A percentile compares a stretch with the other conserved stretches of the same genome.
Conservation (phyloP, 73 alveolate genomes). For the Urostyla sp. region DNA sequence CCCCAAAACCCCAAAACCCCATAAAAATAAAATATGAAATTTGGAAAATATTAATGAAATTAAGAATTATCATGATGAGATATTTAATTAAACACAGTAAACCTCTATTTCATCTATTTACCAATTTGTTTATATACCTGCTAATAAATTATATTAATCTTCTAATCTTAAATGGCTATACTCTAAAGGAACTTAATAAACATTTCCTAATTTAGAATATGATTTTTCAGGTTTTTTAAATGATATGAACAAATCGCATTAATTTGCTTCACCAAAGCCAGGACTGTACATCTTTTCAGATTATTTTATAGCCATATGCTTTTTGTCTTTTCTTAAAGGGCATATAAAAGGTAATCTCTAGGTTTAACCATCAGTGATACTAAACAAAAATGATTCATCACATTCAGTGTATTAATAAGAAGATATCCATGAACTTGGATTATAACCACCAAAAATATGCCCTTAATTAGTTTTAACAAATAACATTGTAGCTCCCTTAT, state of each 20-base stretch:
- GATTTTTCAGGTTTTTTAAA: constrained; percentile 76
- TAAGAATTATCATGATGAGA: constrained; percentile 1
- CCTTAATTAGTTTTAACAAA: constrained; percentile 65
- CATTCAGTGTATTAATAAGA: constrained; percentile 51
- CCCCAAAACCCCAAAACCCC: constrained; percentile 46
- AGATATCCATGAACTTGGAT: constrained; percentile 64
- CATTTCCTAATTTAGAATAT: constrained; percentile 80
- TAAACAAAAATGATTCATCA: constrained; percentile 76
- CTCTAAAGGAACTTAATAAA: constrained; percentile 75
- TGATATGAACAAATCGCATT: constrained; percentile 82
- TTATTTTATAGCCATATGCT: constrained; percentile 77
- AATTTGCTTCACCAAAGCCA: constrained; percentile 88
- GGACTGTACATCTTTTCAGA: constrained; percentile 81
- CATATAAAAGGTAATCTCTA: constrained; percentile 73
- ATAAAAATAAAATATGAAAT: not conserved
- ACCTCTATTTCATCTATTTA: constrained; percentile 81
- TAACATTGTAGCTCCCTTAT: constrained; percentile 71
- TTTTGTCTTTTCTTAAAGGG: constrained; percentile 69
- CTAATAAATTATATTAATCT: constrained; percentile 70
- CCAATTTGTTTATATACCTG: constrained; percentile 80
- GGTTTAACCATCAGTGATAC: constrained; percentile 55
- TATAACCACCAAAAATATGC: constrained; percentile 75
- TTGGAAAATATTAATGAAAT: not conserved
- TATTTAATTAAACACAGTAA: constrained; percentile 53
- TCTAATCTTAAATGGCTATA: constrained; percentile 8